Base-by-base conservation (phyloP, 768 basidiomycete species). In the Termitomyces sp. region DNA sequence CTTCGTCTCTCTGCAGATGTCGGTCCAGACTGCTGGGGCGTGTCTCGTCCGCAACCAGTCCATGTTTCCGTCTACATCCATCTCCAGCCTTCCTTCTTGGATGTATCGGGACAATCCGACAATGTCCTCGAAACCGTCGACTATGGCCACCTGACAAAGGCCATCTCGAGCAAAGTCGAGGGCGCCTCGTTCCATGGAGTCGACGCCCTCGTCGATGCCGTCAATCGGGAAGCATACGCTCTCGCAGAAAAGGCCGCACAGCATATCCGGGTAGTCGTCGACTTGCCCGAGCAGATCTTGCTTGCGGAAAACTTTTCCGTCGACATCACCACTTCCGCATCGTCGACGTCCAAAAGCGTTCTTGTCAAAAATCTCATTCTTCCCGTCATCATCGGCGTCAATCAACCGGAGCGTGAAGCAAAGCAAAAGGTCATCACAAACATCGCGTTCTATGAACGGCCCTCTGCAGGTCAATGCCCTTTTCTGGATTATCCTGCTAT, bases 371-470 rank as follows among this genome's bases (percentile, higher is more conserved):
- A 80, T 48, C 64, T 91, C 13, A 61, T 70, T 2, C 65, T 86
- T 12, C 75, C 77, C 0, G 78, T 84, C 9, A 70, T 91, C 52
- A 83, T 92, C 47, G 90, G 89, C 0, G 79, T 91, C 34, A 87
- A 90, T 60, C 79, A 85, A 0, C 85, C 84, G 7, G 89, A 92
- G 63, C 75, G 88, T 32, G 65, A 78, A 31, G 78, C 81, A 43
- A 84, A 84, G 64, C 89, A 92, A 67, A 71, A 79, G 27, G 80
- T 92, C 26, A 65, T 84, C 48, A 70, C 81, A 24, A 81, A 84
- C 63, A 66, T 91, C 47, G 63, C 66, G 1, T 77, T 83, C 53
- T 64, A 69, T 50, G 78, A 80, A 59, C 60, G 62, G 2, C 26
- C 63, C 22, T 49, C 8, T 29, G 46, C 12, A 43, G 41, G 56